Conservation (phyloP, 2,329 filamentous ascomycete genomes). For the Tolypocladium ophioglossoides region DNA sequence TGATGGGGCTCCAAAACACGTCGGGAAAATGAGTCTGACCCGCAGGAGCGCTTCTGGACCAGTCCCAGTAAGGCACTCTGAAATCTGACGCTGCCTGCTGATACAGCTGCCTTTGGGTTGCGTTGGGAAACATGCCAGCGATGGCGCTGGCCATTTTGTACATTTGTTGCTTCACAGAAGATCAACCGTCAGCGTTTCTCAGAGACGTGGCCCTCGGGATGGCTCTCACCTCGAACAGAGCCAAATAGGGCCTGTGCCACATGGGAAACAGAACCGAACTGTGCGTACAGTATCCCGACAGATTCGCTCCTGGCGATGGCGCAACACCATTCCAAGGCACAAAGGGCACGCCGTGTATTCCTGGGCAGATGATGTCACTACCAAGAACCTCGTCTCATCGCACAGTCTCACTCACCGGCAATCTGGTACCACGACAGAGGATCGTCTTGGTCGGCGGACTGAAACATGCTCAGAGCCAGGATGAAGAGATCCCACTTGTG, state of each 20-base stretch:
- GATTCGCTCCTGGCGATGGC: slow-evolving; percentile 37
- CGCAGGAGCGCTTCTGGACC: slow-evolving; percentile 37
- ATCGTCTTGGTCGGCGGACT: slow-evolving; percentile 51
- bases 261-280: slow-evolving; percentile 63
- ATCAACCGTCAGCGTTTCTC: slow-evolving; percentile 6
- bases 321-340: slow-evolving; percentile 41
- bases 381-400: not conserved
- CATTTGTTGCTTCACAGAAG: slow-evolving; percentile 22
- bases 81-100: slow-evolving; percentile 38
- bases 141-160: slow-evolving; percentile 28
- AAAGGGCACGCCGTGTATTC: slow-evolving; percentile 70
- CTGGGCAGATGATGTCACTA: slow-evolving; percentile 26
- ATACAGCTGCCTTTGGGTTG: slow-evolving; percentile 36
- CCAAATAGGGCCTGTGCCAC: slow-evolving; percentile 78
- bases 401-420: slow-evolving; percentile 42
- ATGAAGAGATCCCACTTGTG: slow-evolving; percentile 70
- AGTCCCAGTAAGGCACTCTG: slow-evolving; percentile 50
- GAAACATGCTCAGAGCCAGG: slow-evolving; percentile 62
- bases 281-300: slow-evolving; percentile 68
- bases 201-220: no score
- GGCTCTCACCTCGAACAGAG: slow-evolving; percentile 40
- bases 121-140: slow-evolving; percentile 36
- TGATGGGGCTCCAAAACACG: slow-evolving; percentile 34
- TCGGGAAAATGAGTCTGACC: slow-evolving; percentile 37
- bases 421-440: slow-evolving; percentile 69